phyloP scores from a whole-genome alignment of 2,329 filamentous ascomycete species.

The Claviceps humidiphila region DNA sequence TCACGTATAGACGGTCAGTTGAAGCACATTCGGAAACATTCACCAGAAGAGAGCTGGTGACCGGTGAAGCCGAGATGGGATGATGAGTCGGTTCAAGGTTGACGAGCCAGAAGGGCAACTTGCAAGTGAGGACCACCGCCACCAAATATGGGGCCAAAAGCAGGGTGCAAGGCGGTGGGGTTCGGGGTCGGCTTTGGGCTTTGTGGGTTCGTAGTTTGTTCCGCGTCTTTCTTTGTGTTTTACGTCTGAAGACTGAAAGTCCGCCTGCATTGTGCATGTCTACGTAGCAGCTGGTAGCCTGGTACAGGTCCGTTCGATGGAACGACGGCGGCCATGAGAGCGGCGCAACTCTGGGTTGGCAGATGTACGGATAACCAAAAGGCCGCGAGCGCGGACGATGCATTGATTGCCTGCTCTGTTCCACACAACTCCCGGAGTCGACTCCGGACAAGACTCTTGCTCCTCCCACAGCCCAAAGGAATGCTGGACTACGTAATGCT shows the following conservation, averaged over 20 bases:
- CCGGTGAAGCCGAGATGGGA: neutral
- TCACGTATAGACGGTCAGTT: neutral
- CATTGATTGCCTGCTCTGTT: too few relatives aligned
- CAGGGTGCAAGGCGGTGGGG: neutral
- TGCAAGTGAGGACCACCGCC: neutral
- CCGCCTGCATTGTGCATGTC: neutral
- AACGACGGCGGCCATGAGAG: neutral
- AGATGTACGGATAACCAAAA: too few relatives aligned
- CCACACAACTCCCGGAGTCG: too few relatives aligned
- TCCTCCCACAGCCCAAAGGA: too few relatives aligned
- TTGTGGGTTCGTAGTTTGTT: neutral
- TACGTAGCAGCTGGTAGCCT: neutral
- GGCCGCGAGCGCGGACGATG: too few relatives aligned
- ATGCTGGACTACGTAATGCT: neutral
- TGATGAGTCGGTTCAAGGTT: neutral
- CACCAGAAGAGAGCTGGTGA: neutral
- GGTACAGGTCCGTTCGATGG: neutral
- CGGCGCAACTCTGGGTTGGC: neutral
- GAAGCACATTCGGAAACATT: neutral
- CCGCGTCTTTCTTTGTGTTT: neutral
- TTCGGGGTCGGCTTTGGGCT: neutral
- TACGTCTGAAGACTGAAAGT: neutral
- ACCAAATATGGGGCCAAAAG: neutral
- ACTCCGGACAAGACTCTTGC: too few relatives aligned
- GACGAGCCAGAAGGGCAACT: neutral